Evolutionary conservation across 108 stramenopile species (phyloP).

Genomic region (Schizochytrium sp.): DNA sequence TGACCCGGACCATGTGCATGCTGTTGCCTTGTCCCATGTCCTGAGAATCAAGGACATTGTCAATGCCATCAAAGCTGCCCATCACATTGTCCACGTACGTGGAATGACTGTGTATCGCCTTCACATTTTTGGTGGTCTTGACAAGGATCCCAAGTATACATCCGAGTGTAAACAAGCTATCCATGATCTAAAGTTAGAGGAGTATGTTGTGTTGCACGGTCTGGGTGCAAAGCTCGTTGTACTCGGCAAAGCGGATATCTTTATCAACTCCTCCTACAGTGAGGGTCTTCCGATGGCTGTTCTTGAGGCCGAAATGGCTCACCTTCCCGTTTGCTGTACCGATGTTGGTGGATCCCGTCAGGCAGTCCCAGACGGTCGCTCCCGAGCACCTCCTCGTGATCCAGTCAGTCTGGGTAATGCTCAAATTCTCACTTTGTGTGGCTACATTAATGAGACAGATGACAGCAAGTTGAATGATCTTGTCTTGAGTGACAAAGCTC

Average conservation of each 20-base stretch:
- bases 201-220: conserved; percentile 46
- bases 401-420: conserved; percentile 40
- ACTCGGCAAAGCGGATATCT: conserved; percentile 39
- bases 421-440: conserved; percentile 45
- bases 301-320: conserved; percentile 57
- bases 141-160: conserved; percentile 53
- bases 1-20: conserved; percentile 52
- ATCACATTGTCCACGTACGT: conserved; percentile 49
- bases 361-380: conserved; percentile 49
- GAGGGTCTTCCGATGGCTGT: conserved; percentile 56
- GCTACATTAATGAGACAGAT: not conserved
- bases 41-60: conserved; percentile 53
- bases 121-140: conserved; percentile 56
- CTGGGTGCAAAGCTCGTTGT: conserved; percentile 36
- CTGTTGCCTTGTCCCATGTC: conserved; percentile 32
- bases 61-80: conserved; percentile 49
- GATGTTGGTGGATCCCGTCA: conserved; percentile 59
- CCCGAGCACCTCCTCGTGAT: conserved; percentile 37
- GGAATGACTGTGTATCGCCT: conserved; percentile 29
- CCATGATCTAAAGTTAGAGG: conserved; percentile 17
- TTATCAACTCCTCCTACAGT: conserved; percentile 3
- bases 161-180: conserved; percentile 23
- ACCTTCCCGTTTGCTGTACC: conserved; percentile 33
- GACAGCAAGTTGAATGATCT: conserved; percentile 37
- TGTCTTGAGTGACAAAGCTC: not conserved